Conservation (phyloP, 148 eudicot species). For the Vaccinium darrowii region DNA sequence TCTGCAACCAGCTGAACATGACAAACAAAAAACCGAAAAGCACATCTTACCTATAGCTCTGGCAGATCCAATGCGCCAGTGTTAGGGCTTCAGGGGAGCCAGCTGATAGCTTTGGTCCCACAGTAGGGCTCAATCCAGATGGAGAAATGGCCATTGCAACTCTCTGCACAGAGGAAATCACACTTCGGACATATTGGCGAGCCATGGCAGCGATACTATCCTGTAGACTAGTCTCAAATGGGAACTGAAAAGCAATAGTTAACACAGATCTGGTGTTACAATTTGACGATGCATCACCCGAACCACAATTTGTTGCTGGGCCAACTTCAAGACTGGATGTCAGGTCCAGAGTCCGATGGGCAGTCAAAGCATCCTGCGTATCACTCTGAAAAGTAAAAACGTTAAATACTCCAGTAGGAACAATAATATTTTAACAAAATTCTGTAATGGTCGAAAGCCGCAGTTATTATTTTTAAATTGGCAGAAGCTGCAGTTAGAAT, state of each 20-base stretch:
- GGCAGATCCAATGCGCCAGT: slow-evolving; percentile 89
- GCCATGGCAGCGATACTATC: slow-evolving; percentile 93
- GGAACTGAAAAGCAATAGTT: slow-evolving; percentile 94
- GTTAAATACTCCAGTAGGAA: background rate
- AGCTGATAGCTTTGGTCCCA: slow-evolving; percentile 71
- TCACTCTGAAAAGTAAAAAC: slow-evolving; percentile 16
- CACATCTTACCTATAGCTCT: slow-evolving; percentile 69
- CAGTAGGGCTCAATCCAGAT: slow-evolving; percentile 61
- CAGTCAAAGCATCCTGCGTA: slow-evolving; percentile 40
- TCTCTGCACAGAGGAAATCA: slow-evolving; percentile 87
- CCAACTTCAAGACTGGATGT: slow-evolving; percentile 89
- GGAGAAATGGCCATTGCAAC: slow-evolving; percentile 95
- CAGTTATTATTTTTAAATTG: background rate
- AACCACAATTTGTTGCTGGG: slow-evolving; percentile 46
- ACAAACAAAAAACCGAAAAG: slow-evolving; percentile 5
- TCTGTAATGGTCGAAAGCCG: background rate
- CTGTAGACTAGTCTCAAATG: slow-evolving; percentile 70
- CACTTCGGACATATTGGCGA: slow-evolving; percentile 84
- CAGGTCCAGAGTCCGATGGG: slow-evolving; percentile 71
- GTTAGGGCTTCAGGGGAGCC: slow-evolving; percentile 90
- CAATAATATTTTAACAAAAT: background rate
- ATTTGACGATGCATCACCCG: slow-evolving; percentile 40
- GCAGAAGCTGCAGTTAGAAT: background rate
- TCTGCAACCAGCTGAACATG: background rate
- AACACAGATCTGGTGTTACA: slow-evolving; percentile 61